Conservation (phyloP, 495 filamentous ascomycete genomes). For the Trichoderma reesei region DNA sequence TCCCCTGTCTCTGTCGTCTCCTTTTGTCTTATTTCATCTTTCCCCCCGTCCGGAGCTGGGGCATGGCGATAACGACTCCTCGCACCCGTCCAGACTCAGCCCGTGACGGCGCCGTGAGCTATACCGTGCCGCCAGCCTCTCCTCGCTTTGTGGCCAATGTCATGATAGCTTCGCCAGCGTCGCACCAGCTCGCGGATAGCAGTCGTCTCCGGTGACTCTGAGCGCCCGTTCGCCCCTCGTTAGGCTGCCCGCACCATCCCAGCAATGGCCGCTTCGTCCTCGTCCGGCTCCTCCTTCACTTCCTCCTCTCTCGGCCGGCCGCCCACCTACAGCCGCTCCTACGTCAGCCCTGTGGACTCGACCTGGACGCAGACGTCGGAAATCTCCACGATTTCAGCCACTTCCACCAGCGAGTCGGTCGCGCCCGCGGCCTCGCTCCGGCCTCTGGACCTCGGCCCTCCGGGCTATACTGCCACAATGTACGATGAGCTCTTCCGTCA, state of each 20-base stretch:
- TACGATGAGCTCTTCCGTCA: conserved; percentile 15
- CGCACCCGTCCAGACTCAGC: background rate
- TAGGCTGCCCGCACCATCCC: background rate
- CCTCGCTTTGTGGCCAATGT: background rate
- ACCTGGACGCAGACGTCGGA: conserved; percentile 27
- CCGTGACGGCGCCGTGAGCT: conserved; percentile 1
- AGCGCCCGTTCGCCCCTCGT: background rate
- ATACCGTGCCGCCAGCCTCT: background rate
- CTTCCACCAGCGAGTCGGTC: conserved; percentile 24
- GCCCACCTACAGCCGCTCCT: conserved; percentile 19
- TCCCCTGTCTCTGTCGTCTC: no score
- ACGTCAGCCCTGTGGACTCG: conserved; percentile 21
- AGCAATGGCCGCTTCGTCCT: conserved; percentile 24
- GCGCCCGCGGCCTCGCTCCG: conserved; percentile 23
- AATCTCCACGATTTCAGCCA: conserved; percentile 22
- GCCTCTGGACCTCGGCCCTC: conserved; percentile 29
- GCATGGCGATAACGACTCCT: background rate
- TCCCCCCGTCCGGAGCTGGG: background rate
- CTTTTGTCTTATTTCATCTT: background rate
- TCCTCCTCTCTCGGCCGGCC: conserved; percentile 23
- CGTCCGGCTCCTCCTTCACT: conserved; percentile 26
- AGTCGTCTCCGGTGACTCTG: background rate
- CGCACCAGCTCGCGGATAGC: background rate
- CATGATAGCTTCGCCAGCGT: background rate
- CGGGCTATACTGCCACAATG: conserved; percentile 30